Evolutionary conservation across 352 stramenopile species (phyloP), one percentile per base, ranked within the genome.

Genomic region (Aphanomyces invadans): DNA sequence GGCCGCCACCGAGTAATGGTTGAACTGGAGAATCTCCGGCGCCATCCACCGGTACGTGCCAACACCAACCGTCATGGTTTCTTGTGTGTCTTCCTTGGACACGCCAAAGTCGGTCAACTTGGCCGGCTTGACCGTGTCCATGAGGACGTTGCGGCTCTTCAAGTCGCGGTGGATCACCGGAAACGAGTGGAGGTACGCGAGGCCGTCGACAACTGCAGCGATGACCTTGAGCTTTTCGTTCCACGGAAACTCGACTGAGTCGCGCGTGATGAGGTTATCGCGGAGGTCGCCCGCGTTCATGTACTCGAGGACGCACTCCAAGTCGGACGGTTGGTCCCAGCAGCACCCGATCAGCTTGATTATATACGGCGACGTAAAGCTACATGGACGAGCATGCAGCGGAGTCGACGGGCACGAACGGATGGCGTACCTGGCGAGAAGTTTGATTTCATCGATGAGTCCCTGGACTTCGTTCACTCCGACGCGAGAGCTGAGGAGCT

Each of bases 171-270:
- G 59, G 36, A 68, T 66, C 59, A 66, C 59, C 15, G 59, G 59
- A 33, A 66, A n/a, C 23, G 59, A 66, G 19, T 66, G 59, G 39
- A 93, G 85, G 71, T 93, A 93, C 38, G 29, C 44, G 9, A 66
- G 9, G 0, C n/a, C 59, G 12, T 66, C 59, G 5, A 66, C 46
- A 0, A 66, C 25, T 17, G 17, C 29, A 29, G 26, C 26, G 15
- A 66, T 56, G 36, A 29, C n/a, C 12, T 4, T 4, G 25, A 66
- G 15, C 46, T 66, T 66, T 21, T 31, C 59, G 3, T 23, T 15
- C 59, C 59, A 66, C n/a, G 59, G 21, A 38, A 44, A 66, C 17
- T 53, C 44, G 4, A n/a, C 46, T 21, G 59, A 15, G 7, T 4
- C 12, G 21, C 29, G 29, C 12, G 15, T 12, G 19, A 33, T 44